Evolutionary conservation across 2,329 filamentous ascomycete species (phyloP).

Genomic region (Colletotrichum sp.): DNA sequence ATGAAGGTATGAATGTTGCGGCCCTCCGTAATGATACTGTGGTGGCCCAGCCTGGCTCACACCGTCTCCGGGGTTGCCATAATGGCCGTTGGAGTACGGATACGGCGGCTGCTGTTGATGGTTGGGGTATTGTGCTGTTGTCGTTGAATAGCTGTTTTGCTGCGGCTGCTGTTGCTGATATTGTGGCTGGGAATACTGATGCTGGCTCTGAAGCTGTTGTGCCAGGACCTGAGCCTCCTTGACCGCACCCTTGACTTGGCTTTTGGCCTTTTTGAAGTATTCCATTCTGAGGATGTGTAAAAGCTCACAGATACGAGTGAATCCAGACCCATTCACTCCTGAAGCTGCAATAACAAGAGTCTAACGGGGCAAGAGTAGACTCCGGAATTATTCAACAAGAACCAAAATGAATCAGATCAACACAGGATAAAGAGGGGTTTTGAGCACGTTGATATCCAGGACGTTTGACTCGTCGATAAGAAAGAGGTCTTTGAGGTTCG

Average conservation of each 20-base stretch:
- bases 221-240: not conserved
- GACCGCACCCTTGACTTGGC: not conserved
- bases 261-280: not conserved
- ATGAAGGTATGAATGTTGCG: not conserved
- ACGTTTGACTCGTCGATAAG: not conserved
- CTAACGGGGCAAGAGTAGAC: not conserved
- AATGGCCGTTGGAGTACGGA: not conserved
- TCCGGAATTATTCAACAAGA: not conserved
- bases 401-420: not conserved
- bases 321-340: not conserved
- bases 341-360: not conserved
- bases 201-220: not conserved
- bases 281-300: not conserved
- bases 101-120: not conserved
- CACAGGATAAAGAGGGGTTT: not conserved
- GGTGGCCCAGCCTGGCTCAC: fast-evolving
- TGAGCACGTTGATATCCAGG: not conserved
- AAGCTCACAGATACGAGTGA: not conserved
- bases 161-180: not conserved
- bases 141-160: not conserved
- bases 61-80: not conserved
- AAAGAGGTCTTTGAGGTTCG: not conserved
- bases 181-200: not conserved
- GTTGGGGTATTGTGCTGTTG: not conserved
- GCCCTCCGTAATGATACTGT: not conserved